Conservation (phyloP, 495 filamentous ascomycete genomes). For the Amniculicola lignicola region DNA sequence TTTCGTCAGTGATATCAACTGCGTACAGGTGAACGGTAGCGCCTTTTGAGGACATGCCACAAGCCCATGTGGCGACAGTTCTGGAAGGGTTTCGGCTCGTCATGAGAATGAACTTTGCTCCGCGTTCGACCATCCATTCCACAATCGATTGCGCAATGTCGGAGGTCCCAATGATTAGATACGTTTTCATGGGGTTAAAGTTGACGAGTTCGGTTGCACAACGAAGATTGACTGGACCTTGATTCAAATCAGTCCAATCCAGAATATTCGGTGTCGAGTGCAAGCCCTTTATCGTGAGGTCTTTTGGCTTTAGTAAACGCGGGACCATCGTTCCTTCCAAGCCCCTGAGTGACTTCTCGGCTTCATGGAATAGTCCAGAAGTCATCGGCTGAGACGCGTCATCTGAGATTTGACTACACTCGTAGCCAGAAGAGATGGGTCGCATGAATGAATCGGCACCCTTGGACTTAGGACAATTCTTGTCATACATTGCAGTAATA, state of each 20-base stretch:
- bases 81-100: conserved; percentile 8
- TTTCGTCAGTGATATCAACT: conserved; percentile 4
- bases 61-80: background rate
- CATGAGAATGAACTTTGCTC: conserved; percentile 3
- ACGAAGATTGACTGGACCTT: background rate
- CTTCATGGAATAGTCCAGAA: too few relatives aligned
- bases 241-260: background rate
- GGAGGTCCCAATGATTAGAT: conserved; percentile 5
- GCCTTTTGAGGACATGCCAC: background rate
- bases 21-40: background rate
- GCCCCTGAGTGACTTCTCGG: too few relatives aligned
- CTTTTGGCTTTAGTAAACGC: too few relatives aligned
- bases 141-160: conserved; percentile 5
- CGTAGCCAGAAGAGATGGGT: background rate
- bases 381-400: too few relatives aligned
- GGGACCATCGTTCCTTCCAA: too few relatives aligned
- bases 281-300: too few relatives aligned
- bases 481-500: background rate
- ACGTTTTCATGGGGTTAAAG: background rate
- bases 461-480: background rate
- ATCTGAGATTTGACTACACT: background rate
- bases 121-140: conserved; percentile 1
- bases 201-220: background rate
- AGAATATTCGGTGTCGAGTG: background rate
- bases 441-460: background rate